These are phyloP conservation scores for Plasmodium vivax DNA, from an alignment of 169 alveolate genomes.

Conservation along the genomic window DNA sequence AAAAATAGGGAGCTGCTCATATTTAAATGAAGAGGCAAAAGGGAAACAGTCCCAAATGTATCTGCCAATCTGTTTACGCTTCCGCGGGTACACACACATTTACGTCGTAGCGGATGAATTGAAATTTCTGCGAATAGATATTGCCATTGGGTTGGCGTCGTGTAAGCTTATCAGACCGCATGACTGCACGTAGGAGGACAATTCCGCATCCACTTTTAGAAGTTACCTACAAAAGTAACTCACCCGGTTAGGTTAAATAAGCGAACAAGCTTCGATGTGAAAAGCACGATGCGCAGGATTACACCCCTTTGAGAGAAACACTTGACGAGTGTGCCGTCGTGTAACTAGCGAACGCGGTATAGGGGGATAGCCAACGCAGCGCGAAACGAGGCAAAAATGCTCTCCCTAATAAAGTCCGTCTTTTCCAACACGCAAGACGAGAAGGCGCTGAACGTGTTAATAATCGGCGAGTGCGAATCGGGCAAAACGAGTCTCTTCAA, in stretches of 20 bases:
- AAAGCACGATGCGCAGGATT: not conserved
- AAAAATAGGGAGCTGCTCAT: not conserved
- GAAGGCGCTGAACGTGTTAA: conserved; percentile 42
- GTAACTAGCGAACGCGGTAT: not conserved
- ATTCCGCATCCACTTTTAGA: not conserved
- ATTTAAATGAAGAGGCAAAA: not conserved
- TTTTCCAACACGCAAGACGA: conserved; percentile 41
- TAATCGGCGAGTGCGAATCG: conserved; percentile 68
- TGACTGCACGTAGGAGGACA: not conserved
- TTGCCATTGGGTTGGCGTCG: not conserved
- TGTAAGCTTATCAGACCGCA: not conserved
- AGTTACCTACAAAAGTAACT: not conserved
- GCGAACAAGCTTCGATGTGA: not conserved
- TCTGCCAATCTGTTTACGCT: not conserved
- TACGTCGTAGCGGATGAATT: not conserved
- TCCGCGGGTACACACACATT: not conserved
- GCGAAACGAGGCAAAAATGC: conserved; percentile 16
- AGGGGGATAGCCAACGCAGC: not conserved
- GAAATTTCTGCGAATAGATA: not conserved
- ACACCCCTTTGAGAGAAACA: not conserved
- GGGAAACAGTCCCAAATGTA: not conserved
- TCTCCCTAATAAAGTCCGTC: conserved; percentile 61
- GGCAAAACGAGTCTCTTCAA: conserved; percentile 66
- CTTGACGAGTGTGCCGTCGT: not conserved
- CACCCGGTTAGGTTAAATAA: not conserved